A percentile compares a stretch with the other conserved stretches of the same genome.
These are phyloP conservation scores for Ottelia alismoides DNA, from an alignment of 106 monocot genomes.

Conservation along the genomic window DNA sequence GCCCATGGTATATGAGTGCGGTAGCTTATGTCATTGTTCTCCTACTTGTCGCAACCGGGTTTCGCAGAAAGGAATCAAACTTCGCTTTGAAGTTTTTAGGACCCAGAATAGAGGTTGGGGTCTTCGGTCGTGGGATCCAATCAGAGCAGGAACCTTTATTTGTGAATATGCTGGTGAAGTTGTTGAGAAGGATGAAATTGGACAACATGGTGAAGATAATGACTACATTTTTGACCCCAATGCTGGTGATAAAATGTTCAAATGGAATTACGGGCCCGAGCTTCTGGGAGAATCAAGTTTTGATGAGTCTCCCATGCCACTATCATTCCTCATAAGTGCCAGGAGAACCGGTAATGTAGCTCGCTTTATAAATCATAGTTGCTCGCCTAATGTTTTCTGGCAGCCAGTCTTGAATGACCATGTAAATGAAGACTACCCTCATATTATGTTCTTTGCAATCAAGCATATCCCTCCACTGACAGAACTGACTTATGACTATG, in stretches of 20 bases:
- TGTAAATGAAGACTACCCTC: constrained; percentile 52
- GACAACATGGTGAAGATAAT: constrained; percentile 31
- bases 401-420: constrained; percentile 65
- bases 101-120: constrained; percentile 66
- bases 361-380: constrained; percentile 88
- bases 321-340: constrained; percentile 44
- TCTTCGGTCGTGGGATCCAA: constrained; percentile 65
- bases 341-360: constrained; percentile 57
- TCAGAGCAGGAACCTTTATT: constrained; percentile 58
- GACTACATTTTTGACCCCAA: constrained; percentile 42
- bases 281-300: constrained; percentile 44
- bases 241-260: constrained; percentile 33
- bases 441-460: constrained; percentile 71
- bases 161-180: constrained; percentile 70
- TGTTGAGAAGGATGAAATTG: constrained; percentile 20
- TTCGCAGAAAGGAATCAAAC: constrained; percentile 40
- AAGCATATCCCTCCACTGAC: constrained; percentile 80
- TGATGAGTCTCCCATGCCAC: no score
- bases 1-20: constrained; percentile 60
- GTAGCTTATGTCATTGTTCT: constrained; percentile 35
- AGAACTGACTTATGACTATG: constrained; percentile 79
- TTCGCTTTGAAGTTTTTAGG: constrained; percentile 72
- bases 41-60: constrained; percentile 44
- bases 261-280: constrained; percentile 74
- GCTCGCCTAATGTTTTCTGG: constrained; percentile 74